Percentiles rank a stretch among this genome's conserved stretches.
Evolutionary conservation across 345 rosid species (phyloP).

Genomic region (Populus deltoides): DNA sequence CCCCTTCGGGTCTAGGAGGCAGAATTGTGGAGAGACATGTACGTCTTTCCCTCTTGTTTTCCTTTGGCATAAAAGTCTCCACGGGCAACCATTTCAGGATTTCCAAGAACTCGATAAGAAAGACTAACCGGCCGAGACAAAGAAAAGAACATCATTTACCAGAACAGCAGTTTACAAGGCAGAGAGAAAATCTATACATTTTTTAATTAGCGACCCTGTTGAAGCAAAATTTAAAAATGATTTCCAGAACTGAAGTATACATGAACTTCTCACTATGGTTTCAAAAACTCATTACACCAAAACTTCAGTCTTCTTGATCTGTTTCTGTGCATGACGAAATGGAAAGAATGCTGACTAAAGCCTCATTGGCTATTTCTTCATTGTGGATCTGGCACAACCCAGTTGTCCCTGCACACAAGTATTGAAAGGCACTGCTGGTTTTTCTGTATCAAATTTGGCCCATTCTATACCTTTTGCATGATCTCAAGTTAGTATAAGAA

Average conservation of each 20-base stretch:
- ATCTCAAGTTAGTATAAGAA: constrained; percentile 44
- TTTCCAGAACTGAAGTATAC: not conserved
- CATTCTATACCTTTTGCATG: constrained; percentile 52
- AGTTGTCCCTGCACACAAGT: constrained; percentile 1
- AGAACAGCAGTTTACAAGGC: not conserved
- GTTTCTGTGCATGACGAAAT: constrained; percentile 6
- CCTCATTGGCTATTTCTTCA: constrained; percentile 51
- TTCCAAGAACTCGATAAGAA: not conserved
- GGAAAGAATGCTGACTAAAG: constrained; percentile 44
- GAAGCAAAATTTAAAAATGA: not conserved
- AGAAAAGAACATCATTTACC: not conserved
- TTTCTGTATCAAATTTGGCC: constrained; percentile 35
- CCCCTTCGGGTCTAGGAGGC: not conserved
- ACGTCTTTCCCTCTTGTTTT: not conserved
- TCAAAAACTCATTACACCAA: constrained; percentile 21
- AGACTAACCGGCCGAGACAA: not conserved
- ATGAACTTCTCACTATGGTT: constrained; percentile 20
- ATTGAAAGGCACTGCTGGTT: constrained; percentile 12
- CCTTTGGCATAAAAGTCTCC: not conserved
- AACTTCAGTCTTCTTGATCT: constrained; percentile 17
- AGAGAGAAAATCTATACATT: not conserved
- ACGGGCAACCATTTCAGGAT: not conserved
- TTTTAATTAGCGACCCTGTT: not conserved
- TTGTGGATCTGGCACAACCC: constrained; percentile 17
- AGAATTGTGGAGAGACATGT: not conserved